Base-by-base conservation (phyloP, 371 early-diverging fungal genomes). In the Mucor velutinosus region DNA sequence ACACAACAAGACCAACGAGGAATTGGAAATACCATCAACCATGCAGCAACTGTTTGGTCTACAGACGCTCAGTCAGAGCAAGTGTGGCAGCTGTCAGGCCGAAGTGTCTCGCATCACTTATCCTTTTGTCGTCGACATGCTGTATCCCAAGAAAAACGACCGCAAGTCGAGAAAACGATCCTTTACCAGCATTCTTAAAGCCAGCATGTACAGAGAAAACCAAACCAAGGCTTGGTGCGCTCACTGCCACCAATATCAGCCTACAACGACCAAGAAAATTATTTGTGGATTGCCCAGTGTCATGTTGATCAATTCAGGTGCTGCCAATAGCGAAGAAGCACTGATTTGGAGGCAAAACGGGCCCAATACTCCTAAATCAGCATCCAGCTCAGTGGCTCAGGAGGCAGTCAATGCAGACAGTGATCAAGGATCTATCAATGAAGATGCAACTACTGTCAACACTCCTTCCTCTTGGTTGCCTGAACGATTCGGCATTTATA, bases 181-280 rank as follows among this genome's bases (percentile, higher is more conserved):
- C 49, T 90, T 92, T 58, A 76, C 83, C 0, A 90, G 88, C 32
- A 75, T 92, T 5, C 65, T 93, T 41, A 84, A 87, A 68, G 76
- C 81, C 17, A 91, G 91, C 67, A 82, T 95, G 62, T 85, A 87
- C 35, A 76, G 92, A 12, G 91, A 92, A 65, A 81, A 86, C 14
- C 83, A 87, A 64, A 92, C 93, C 30, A 92, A 89, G 62, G 94
- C 93, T 7, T 93, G 93, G 92, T 95, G 95, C 68, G 58, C 83
- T 8, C 74, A 75, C 10, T 95, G 95, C 73, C 87, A 87, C 49
- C 85, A 86, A 62, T 93, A 93, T 65, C 89, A 89, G 65, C 88
- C 88, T 0, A 89, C 86, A 5, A 85, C 86, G 0, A 90, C 90
- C 30, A 86, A 80, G 43, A 90, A 90, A 59, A 74, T 78, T 12